Percentiles rank a stretch among this genome's conserved stretches.
These are phyloP conservation scores for Gaillardinia entomophila DNA, from an alignment of 805 yeast genomes.

Conservation along the genomic window DNA sequence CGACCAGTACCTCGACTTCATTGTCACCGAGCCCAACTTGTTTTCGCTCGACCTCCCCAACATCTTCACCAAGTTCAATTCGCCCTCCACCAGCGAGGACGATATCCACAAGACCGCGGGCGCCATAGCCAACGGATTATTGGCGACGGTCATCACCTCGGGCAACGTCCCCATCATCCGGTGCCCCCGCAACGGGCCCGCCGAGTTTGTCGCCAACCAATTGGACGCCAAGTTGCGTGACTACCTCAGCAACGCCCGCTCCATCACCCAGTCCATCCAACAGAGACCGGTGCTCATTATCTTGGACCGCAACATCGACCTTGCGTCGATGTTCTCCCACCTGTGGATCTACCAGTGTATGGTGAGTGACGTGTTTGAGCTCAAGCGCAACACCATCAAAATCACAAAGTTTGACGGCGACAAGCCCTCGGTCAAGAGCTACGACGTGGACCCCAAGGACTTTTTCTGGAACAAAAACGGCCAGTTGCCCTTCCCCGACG, in stretches of 20 bases:
- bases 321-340: slow-evolving; percentile 91
- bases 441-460: slow-evolving; percentile 90
- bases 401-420: slow-evolving; percentile 34
- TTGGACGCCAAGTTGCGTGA: slow-evolving; percentile 82
- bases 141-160: slow-evolving; percentile 71
- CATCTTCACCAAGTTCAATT: slow-evolving; percentile 65
- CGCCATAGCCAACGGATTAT: slow-evolving; percentile 70
- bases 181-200: slow-evolving; percentile 90
- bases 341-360: slow-evolving; percentile 97
- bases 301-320: slow-evolving; percentile 83
- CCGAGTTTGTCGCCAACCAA: slow-evolving; percentile 86
- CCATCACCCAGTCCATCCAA: slow-evolving; percentile 17
- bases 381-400: slow-evolving; percentile 77
- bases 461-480: slow-evolving; percentile 87
- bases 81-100: slow-evolving; percentile 68
- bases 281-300: slow-evolving; percentile 75
- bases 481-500: slow-evolving; percentile 92
- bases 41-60: slow-evolving; percentile 69
- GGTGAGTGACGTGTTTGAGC: slow-evolving; percentile 84
- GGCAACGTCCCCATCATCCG: slow-evolving; percentile 85
- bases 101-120: slow-evolving; percentile 65
- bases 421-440: slow-evolving; percentile 41
- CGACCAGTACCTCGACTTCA: slow-evolving; percentile 89
- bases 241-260: slow-evolving; percentile 66
- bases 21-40: slow-evolving; percentile 88